Conservation (phyloP, 495 filamentous ascomycete genomes). For the Alectoria sarmentosa region DNA sequence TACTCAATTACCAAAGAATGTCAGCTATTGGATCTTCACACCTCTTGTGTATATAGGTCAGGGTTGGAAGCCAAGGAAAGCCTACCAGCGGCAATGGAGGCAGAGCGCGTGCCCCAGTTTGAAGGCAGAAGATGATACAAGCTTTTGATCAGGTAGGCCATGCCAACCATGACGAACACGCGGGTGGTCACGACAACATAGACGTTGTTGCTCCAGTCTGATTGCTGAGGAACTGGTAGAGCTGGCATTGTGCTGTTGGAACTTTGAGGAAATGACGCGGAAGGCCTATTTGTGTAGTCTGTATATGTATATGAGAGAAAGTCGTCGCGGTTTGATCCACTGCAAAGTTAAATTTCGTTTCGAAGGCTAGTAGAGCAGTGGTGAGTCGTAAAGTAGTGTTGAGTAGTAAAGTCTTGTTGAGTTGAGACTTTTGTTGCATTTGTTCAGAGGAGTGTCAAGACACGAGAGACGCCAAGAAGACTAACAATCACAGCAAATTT, state of each 20-base stretch:
- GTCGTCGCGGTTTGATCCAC: too few species aligned
- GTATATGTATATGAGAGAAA: background rate
- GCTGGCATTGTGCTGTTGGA: background rate
- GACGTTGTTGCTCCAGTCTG: conserved; percentile 2
- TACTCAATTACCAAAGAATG: background rate
- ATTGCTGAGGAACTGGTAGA: background rate
- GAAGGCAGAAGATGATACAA: background rate
- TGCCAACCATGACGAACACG: background rate
- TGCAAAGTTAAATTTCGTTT: too few species aligned
- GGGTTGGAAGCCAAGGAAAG: background rate
- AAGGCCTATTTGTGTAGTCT: too few species aligned
- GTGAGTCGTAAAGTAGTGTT: too few species aligned
- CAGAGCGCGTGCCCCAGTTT: background rate
- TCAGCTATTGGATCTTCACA: background rate
- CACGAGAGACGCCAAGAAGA: too few species aligned
- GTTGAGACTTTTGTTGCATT: too few species aligned
- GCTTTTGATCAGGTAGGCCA: conserved; percentile 1
- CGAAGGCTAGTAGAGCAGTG: too few species aligned
- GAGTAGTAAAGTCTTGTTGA: too few species aligned
- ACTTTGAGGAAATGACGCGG: background rate
- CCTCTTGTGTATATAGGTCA: background rate
- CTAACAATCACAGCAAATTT: too few species aligned
- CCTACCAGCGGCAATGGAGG: background rate
- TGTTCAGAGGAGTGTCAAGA: too few species aligned
- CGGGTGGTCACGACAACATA: conserved; percentile 1